These are phyloP conservation scores for Thelonectria olida DNA, from an alignment of 2,329 filamentous ascomycete species.

Conservation along the genomic window DNA sequence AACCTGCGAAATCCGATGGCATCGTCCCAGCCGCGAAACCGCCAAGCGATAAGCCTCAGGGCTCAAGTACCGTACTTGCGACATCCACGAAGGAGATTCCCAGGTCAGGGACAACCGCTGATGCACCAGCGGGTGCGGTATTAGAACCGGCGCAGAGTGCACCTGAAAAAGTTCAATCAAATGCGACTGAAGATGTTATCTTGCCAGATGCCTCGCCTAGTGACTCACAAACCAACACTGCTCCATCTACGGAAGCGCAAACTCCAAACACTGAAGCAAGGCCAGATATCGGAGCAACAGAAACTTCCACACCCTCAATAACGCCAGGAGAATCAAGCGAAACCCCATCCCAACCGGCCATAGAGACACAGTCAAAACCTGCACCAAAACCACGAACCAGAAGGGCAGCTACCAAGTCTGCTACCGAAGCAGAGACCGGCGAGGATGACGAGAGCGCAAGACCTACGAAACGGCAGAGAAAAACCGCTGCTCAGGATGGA, in stretches of 20 bases:
- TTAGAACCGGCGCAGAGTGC: constrained; percentile 13
- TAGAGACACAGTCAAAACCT: constrained; percentile 22
- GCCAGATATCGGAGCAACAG: constrained; percentile 23
- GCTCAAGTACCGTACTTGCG: not conserved
- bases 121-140: not conserved
- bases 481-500: constrained; percentile 39
- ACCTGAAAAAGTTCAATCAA: constrained; percentile 16
- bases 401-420: constrained; percentile 21
- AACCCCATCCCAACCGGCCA: constrained; percentile 10
- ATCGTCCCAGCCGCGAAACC: constrained; percentile 3
- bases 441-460: constrained; percentile 30
- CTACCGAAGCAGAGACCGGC: constrained; percentile 22
- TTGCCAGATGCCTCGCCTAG: not conserved
- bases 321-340: constrained; percentile 20
- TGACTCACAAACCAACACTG: not conserved
- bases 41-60: not conserved
- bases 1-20: constrained; percentile 25
- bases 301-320: constrained; percentile 27
- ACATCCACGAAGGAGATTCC: not conserved
- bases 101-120: not conserved
- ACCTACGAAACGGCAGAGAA: constrained; percentile 46
- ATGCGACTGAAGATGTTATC: not conserved
- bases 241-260: not conserved
- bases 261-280: constrained; percentile 26
- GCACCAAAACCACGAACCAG: constrained; percentile 31